Percentiles rank a stretch among this genome's conserved stretches.
These are phyloP conservation scores for Cenchrus fungigraminus DNA, from an alignment of 176 grass and related monocot genomes.

Conservation along the genomic window DNA sequence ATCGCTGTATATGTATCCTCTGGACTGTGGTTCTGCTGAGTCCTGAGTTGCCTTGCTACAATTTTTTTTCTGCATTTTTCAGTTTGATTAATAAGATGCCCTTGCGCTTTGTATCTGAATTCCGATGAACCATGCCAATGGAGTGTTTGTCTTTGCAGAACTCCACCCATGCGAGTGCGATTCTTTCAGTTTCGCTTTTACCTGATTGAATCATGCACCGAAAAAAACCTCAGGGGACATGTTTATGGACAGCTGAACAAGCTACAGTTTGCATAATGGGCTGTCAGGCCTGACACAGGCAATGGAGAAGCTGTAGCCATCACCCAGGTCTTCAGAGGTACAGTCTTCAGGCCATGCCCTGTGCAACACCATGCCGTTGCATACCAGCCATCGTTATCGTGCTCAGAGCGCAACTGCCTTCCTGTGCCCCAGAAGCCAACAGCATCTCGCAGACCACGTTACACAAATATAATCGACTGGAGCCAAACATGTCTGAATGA, in stretches of 20 bases:
- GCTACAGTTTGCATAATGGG: not conserved
- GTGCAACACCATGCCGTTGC: not conserved
- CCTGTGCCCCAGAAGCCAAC: constrained; percentile 10
- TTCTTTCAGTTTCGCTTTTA: not conserved
- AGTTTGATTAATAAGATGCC: not conserved
- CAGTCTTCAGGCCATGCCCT: not conserved
- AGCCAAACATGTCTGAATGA: not conserved
- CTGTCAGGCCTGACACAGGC: not conserved
- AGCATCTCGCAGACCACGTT: constrained; percentile 10
- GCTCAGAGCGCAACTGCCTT: not conserved
- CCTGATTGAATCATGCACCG: not conserved
- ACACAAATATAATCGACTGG: not conserved
- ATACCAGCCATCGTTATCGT: not conserved
- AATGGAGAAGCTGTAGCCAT: constrained; percentile 19
- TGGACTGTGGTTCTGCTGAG: not conserved
- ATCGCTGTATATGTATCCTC: not conserved
- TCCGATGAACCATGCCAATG: not conserved
- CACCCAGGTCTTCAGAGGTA: not conserved
- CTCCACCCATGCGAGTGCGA: not conserved
- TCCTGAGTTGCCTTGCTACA: not conserved
- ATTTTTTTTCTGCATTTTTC: not conserved
- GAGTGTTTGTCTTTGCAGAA: not conserved
- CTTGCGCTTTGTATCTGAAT: not conserved
- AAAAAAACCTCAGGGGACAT: not conserved
- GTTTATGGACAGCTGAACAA: not conserved